Conservation (phyloP, 352 stramenopile species). For the Phytophthora pinifolia region DNA sequence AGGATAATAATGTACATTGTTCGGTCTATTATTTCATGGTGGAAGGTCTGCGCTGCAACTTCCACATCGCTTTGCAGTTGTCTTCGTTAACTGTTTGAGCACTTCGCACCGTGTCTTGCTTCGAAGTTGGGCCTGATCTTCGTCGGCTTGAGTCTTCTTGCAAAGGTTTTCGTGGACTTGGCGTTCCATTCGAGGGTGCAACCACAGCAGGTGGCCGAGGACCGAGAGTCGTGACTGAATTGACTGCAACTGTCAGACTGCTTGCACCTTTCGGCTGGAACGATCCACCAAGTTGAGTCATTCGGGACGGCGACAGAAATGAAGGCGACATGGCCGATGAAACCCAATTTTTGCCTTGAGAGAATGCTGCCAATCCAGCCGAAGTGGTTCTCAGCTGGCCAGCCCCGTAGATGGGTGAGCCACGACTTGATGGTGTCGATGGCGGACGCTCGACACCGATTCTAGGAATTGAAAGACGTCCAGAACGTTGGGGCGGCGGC, state of each 20-base stretch:
- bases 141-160: conserved; percentile 6
- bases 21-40: conserved; percentile 14
- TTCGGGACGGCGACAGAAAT: conserved; percentile 5
- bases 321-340: background rate
- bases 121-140: conserved; percentile 9
- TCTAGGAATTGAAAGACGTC: background rate
- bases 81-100: conserved; percentile 8
- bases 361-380: background rate
- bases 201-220: conserved; percentile 14
- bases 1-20: background rate
- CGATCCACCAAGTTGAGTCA: conserved; percentile 18
- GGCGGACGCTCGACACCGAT: conserved; percentile 5
- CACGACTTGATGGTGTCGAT: conserved; percentile 7
- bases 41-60: conserved; percentile 36
- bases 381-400: conserved; percentile 10
- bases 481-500: background rate
- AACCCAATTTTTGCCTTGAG: conserved; percentile 7
- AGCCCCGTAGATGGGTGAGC: conserved; percentile 8
- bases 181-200: background rate
- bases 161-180: conserved; percentile 12
- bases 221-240: background rate
- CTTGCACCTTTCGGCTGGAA: conserved; percentile 20
- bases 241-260: background rate
- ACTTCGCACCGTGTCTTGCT: conserved; percentile 6
- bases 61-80: conserved; percentile 45